These are phyloP conservation scores for Penicillium soppii DNA, from an alignment of 495 filamentous ascomycete species.

Conservation along the genomic window DNA sequence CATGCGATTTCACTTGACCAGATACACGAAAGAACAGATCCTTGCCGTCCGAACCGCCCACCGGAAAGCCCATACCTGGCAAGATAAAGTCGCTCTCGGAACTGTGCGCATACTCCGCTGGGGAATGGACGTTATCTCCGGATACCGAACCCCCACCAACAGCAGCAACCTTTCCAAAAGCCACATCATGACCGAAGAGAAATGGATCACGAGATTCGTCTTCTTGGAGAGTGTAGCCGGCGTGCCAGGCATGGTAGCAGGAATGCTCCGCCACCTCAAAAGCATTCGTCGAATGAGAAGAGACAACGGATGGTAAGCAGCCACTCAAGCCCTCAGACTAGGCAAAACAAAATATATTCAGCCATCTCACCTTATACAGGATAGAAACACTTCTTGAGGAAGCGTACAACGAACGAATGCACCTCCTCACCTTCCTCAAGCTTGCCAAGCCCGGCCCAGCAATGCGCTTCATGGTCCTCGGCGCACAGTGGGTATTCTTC, in stretches of 20 bases:
- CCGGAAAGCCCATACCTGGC: constrained; percentile 56
- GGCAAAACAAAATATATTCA: background rate
- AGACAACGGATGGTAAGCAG: constrained; percentile 74
- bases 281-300: constrained; percentile 71
- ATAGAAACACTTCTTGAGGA: constrained; percentile 89
- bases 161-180: constrained; percentile 9
- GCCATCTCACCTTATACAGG: background rate
- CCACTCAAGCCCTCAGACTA: no score
- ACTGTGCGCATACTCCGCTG: constrained; percentile 55
- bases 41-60: constrained; percentile 55
- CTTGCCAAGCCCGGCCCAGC: constrained; percentile 81
- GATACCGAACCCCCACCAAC: constrained; percentile 53
- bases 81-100: constrained; percentile 56
- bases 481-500: constrained; percentile 82
- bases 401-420: constrained; percentile 91
- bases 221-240: constrained; percentile 88
- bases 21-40: constrained; percentile 44
- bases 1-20: background rate
- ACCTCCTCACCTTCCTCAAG: constrained; percentile 88
- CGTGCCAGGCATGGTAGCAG: constrained; percentile 88
- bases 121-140: constrained; percentile 59
- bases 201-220: constrained; percentile 74
- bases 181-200: constrained; percentile 60
- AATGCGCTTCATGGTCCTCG: constrained; percentile 81
- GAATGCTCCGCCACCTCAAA: constrained; percentile 79